Evolutionary conservation across 148 eudicot genomes (phyloP).

Genomic region (Amaranthus hypochondriacus): DNA sequence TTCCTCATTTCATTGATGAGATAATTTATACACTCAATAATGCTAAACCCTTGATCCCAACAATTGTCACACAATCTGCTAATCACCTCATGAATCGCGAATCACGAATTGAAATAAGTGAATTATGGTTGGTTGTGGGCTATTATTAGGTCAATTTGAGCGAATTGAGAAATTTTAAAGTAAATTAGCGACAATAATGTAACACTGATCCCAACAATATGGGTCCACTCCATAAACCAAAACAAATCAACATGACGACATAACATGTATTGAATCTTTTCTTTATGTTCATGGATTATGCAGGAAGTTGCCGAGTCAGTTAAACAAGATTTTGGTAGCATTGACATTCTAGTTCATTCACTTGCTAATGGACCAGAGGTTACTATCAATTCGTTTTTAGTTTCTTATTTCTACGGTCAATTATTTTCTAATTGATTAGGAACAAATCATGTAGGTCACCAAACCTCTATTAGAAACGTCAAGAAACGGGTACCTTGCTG

Average conservation of each 20-base stretch:
- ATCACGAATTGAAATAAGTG: too few relatives aligned
- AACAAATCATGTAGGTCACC: conserved; percentile 48
- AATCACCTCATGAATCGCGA: too few relatives aligned
- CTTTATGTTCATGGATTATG: background rate
- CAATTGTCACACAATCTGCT: too few relatives aligned
- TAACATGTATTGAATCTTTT: background rate
- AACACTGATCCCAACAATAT: too few relatives aligned
- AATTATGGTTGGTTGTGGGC: too few relatives aligned
- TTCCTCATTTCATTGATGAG: background rate
- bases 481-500: conserved; percentile 86
- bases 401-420: conserved; percentile 1
- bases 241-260: too few relatives aligned
- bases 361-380: conserved; percentile 99
- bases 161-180: too few relatives aligned
- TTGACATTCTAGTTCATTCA: conserved; percentile 92
- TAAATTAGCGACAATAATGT: too few relatives aligned
- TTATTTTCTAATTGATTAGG: conserved; percentile 12
- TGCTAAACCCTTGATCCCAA: too few relatives aligned
- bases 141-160: too few relatives aligned
- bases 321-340: conserved; percentile 85
- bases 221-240: too few relatives aligned
- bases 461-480: conserved; percentile 93
- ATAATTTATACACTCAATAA: too few relatives aligned
- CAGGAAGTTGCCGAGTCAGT: conserved; percentile 87
- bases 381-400: background rate